These are phyloP conservation scores for Fusarium tuaranense DNA, from an alignment of 2,329 filamentous ascomycete species.

Conservation along the genomic window DNA sequence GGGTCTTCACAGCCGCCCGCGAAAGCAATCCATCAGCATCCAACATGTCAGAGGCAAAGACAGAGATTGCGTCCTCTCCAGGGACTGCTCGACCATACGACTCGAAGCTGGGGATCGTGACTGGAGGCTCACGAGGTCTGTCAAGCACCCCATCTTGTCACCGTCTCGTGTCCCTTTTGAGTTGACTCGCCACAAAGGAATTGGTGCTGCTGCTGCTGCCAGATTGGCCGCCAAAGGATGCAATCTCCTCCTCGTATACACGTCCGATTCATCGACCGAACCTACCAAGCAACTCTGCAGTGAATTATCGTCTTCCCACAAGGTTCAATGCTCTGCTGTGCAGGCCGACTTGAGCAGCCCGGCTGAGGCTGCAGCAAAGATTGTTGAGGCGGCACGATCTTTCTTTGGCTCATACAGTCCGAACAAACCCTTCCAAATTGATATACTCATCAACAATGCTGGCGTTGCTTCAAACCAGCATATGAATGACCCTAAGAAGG, in stretches of 20 bases:
- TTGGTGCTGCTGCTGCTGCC: slow-evolving; percentile 68
- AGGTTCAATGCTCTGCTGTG: slow-evolving; percentile 44
- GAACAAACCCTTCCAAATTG: slow-evolving; percentile 60
- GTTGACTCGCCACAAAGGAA: slow-evolving; percentile 56
- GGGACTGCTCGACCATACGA: slow-evolving; percentile 43
- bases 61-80: slow-evolving; percentile 16
- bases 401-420: slow-evolving; percentile 44
- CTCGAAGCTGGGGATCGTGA: slow-evolving; percentile 50
- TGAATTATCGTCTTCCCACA: slow-evolving; percentile 59
- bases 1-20: not conserved
- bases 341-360: slow-evolving; percentile 48
- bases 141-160: not conserved
- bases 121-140: slow-evolving; percentile 50
- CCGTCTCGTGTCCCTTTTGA: slow-evolving; percentile 1
- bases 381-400: slow-evolving; percentile 45
- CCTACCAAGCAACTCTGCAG: slow-evolving; percentile 60
- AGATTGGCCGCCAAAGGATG: slow-evolving; percentile 71
- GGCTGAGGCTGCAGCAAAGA: slow-evolving; percentile 39
- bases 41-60: slow-evolving; percentile 41
- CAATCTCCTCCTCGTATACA: slow-evolving; percentile 70
- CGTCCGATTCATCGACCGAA: slow-evolving; percentile 64
- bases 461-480: slow-evolving; percentile 76
- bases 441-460: slow-evolving; percentile 91
- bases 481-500: slow-evolving; percentile 65
- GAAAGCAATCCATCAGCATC: not conserved